phyloP scores from a whole-genome alignment of 148 eudicot genomes.

The Pharnaceum exiguum region DNA sequence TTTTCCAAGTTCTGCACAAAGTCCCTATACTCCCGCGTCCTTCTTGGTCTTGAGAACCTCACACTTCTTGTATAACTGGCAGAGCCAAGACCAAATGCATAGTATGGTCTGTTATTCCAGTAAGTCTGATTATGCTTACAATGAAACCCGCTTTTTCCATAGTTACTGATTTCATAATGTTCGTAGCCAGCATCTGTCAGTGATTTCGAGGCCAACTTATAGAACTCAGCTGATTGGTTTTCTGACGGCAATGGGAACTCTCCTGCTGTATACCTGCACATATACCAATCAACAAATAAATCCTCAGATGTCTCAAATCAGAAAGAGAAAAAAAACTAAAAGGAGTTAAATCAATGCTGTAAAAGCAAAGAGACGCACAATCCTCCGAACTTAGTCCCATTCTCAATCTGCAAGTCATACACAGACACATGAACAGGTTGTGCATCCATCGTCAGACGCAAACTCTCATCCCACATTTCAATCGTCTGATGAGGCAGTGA shows the following conservation, averaged over 20 bases:
- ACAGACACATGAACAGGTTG: slow-evolving; percentile 81
- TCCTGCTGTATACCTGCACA: slow-evolving; percentile 84
- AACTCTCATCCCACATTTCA: slow-evolving; percentile 88
- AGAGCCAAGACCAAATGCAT: slow-evolving; percentile 85
- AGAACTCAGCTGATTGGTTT: slow-evolving; percentile 70
- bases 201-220: slow-evolving; percentile 74
- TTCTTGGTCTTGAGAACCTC: slow-evolving; percentile 85
- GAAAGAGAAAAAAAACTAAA: background rate
- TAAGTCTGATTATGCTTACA: slow-evolving; percentile 87
- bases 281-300: background rate
- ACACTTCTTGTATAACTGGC: slow-evolving; percentile 70
- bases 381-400: slow-evolving; percentile 75
- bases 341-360: background rate
- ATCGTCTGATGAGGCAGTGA: slow-evolving; percentile 88
- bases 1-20: slow-evolving; percentile 65
- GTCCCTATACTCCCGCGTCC: slow-evolving; percentile 50
- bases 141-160: slow-evolving; percentile 65
- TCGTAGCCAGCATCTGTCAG: slow-evolving; percentile 63
- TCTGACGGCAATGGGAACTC: slow-evolving; percentile 91
- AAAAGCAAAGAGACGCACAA: slow-evolving; percentile 46
- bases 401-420: slow-evolving; percentile 90
- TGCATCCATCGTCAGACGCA: slow-evolving; percentile 58
- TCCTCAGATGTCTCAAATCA: background rate
- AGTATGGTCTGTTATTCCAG: slow-evolving; percentile 71
- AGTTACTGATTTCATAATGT: slow-evolving; percentile 93